Base-by-base conservation (phyloP, 306 rosid species). In the Lathyrus tuberosus region DNA sequence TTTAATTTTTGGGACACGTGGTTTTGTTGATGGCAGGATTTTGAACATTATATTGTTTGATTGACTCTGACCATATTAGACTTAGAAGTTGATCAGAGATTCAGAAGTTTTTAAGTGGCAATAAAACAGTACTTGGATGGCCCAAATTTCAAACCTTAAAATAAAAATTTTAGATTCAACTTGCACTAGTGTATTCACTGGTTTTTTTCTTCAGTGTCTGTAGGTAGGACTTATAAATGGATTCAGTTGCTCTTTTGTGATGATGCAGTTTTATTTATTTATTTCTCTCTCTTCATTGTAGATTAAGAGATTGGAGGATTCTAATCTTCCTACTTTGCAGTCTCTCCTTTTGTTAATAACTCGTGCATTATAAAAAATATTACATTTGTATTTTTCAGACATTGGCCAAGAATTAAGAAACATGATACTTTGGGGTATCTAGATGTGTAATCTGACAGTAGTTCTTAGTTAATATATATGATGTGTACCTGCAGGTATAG, bases 401-500 rank as follows among this genome's bases (percentile, higher is more conserved):
- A 35, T 18, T 52, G 48, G 35, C 37, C 60, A 11, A 54, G 42
- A 56, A 20, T 54, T 56, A 56, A 26, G 38, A 58, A 71, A 60
- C 48, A 14, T 67, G 13, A 15, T 57, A 11, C 56, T 62, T 26
- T 54, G 65, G 58, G 24, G 26, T 8, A 30, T 67, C 10, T 46
- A 46, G 31, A 46, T 65, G 33, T 59, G 61, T 49, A 49, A 48
- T 47, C 16, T 33, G 62, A 43, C 53, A 15, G 75, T 77, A 67
- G 60, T 66, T 60, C 71, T 20, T 49, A 22, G 43, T 18, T 10
- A 6, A 61, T 59, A 26, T 37, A 62, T 73, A 62, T 42, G 17
- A 75, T 74, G 70, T 38, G 46, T 70, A 38, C 31, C 74, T 79
- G 56, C 86, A 94, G 98, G 98, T 71, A 74, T 88, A 47, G 92